Conservation (phyloP, 495 filamentous ascomycete species). For the Rusavskia elegans region DNA sequence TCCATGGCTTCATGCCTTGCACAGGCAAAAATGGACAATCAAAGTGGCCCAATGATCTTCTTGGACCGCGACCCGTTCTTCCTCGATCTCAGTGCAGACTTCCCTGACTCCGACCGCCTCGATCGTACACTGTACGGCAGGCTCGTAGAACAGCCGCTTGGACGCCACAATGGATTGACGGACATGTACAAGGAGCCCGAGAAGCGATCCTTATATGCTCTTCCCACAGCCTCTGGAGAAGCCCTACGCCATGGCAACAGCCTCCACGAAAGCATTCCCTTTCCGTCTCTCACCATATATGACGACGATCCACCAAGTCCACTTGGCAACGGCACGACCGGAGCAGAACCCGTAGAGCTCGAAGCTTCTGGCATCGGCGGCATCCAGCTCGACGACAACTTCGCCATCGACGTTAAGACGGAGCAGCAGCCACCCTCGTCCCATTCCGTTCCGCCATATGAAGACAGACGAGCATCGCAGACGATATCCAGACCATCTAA, state of each 20-base stretch:
- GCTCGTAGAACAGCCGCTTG: constrained; percentile 5
- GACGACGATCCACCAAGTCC: not conserved
- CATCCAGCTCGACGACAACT: constrained; percentile 51
- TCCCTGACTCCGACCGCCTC: not conserved
- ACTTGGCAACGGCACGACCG: no score
- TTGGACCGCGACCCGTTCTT: constrained; percentile 62
- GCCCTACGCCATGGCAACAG: no score
- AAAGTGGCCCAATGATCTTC: constrained; percentile 56
- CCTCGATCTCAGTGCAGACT: constrained; percentile 58
- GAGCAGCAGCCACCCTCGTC: no score
- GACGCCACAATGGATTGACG: not conserved
- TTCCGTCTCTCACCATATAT: no score
- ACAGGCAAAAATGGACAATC: constrained; percentile 10
- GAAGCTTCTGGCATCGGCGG: constrained; percentile 50
- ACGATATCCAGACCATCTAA: no score
- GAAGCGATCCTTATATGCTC: no score
- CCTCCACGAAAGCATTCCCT: no score
- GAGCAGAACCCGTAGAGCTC: constrained; percentile 20
- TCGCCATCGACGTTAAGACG: constrained; percentile 34
- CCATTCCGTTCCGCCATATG: no score
- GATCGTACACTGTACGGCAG: constrained; percentile 3
- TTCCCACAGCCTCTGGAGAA: no score
- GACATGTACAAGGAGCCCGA: no score
- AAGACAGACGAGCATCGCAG: no score
- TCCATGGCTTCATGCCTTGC: not conserved